A percentile compares a stretch with the other conserved stretches of the same genome.
Evolutionary conservation across 208 protist genomes (phyloP).

Genomic region (Acanthamoeba lenticulata): DNA sequence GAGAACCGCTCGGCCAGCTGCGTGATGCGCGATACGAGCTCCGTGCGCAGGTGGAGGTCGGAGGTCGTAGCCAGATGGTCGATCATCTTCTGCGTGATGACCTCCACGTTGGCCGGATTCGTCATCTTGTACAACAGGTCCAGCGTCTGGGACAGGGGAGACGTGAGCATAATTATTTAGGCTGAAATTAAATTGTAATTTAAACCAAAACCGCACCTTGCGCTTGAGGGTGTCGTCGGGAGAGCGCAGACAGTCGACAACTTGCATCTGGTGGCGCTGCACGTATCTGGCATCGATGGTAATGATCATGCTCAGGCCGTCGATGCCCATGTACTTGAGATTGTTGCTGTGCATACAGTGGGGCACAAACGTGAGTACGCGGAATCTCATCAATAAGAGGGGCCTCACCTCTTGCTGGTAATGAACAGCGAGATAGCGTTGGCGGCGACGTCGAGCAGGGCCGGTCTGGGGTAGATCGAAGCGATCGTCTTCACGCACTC

Average conservation of each 20-base stretch:
- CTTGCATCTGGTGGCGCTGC: slow-evolving; percentile 91
- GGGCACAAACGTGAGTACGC: slow-evolving; percentile 76
- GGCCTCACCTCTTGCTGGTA: slow-evolving; percentile 1
- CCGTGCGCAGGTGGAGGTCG: slow-evolving; percentile 87
- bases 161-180: not conserved
- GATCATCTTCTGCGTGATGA: slow-evolving; percentile 92
- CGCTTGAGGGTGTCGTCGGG: slow-evolving; percentile 94
- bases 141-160: slow-evolving; percentile 82
- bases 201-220: slow-evolving; percentile 80
- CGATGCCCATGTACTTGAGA: slow-evolving; percentile 95
- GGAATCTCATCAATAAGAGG: not conserved
- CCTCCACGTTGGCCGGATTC: slow-evolving; percentile 92
- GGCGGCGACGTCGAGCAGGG: slow-evolving; percentile 90
- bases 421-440: slow-evolving; percentile 87
- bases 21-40: slow-evolving; percentile 90
- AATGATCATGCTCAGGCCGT: slow-evolving; percentile 93
- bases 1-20: slow-evolving; percentile 90
- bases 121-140: slow-evolving; percentile 95
- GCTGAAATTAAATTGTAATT: not conserved
- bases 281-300: slow-evolving; percentile 91
- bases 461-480: slow-evolving; percentile 90
- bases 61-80: slow-evolving; percentile 86
- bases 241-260: slow-evolving; percentile 95
- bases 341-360: slow-evolving; percentile 89
- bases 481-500: slow-evolving; percentile 92